These are phyloP conservation scores for Trypanosoma boissoni DNA, from an alignment of 208 protist genomes.

Conservation along the genomic window DNA sequence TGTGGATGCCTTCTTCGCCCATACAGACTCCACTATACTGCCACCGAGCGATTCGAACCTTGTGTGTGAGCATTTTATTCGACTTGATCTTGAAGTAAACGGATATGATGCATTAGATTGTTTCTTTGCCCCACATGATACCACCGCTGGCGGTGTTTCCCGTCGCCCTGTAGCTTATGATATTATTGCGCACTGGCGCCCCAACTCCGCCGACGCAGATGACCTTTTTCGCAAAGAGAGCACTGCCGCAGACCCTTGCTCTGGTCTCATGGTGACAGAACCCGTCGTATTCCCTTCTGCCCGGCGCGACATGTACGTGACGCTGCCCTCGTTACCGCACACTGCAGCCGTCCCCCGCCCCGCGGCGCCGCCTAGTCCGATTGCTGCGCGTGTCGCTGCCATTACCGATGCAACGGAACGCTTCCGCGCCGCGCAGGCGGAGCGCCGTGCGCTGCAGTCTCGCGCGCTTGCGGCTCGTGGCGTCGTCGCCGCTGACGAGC, in stretches of 20 bases:
- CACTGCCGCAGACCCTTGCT: too few relatives aligned
- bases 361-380: background rate
- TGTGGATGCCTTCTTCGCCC: constrained; percentile 17
- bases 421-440: background rate
- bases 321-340: background rate
- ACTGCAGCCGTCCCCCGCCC: background rate
- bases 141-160: constrained; percentile 3
- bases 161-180: constrained; percentile 23
- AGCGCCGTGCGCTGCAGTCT: constrained; percentile 6
- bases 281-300: constrained; percentile 23
- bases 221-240: too few relatives aligned
- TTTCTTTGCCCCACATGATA: constrained; percentile 23
- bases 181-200: constrained; percentile 17
- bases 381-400: background rate
- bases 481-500: constrained; percentile 18
- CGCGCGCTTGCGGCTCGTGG: constrained; percentile 13
- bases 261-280: too few relatives aligned
- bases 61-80: background rate
- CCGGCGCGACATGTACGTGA: constrained; percentile 5
- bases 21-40: background rate
- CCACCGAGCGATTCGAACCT: background rate
- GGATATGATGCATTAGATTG: constrained; percentile 29
- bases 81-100: constrained; percentile 32
- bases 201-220: background rate
- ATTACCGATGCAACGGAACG: background rate